phyloP scores from a whole-genome alignment of 176 grass and related monocot species.

The Oryza rufipogon region DNA sequence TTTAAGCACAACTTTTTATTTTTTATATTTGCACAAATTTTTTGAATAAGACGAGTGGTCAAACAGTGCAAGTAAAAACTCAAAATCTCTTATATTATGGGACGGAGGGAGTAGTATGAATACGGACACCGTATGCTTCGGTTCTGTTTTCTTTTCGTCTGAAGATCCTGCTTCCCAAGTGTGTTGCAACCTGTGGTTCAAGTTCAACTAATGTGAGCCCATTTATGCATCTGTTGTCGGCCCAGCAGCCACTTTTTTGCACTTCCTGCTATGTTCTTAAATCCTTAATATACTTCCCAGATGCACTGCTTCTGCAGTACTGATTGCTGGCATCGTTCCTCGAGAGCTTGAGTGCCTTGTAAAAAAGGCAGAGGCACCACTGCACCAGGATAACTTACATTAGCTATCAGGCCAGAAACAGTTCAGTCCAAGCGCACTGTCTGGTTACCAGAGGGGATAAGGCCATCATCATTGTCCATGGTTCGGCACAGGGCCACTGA shows the following conservation, averaged over 20 bases:
- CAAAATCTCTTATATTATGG: no score
- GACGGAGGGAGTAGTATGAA: neutral
- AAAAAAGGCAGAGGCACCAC: slow-evolving; percentile 7
- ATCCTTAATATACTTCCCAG: neutral
- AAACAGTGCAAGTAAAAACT: no score
- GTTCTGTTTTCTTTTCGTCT: neutral
- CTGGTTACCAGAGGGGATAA: slow-evolving; percentile 10
- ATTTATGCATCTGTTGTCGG: slow-evolving; percentile 20
- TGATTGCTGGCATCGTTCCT: neutral
- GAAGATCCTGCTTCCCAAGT: neutral
- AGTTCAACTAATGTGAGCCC: neutral
- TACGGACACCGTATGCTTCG: neutral
- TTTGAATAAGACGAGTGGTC: no score
- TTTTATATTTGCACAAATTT: no score
- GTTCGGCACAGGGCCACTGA: slow-evolving; percentile 22
- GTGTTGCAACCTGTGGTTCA: neutral
- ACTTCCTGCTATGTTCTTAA: neutral
- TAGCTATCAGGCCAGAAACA: slow-evolving; percentile 14
- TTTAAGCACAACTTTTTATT: no score
- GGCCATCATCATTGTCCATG: slow-evolving; percentile 6
- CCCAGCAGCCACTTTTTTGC: neutral
- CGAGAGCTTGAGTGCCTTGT: neutral
- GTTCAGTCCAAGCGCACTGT: slow-evolving; percentile 13
- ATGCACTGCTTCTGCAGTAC: neutral
- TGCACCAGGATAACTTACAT: slow-evolving; percentile 1